phyloP scores from a whole-genome alignment of 129 eudicot species.

The Gnaphalium uliginosum region DNA sequence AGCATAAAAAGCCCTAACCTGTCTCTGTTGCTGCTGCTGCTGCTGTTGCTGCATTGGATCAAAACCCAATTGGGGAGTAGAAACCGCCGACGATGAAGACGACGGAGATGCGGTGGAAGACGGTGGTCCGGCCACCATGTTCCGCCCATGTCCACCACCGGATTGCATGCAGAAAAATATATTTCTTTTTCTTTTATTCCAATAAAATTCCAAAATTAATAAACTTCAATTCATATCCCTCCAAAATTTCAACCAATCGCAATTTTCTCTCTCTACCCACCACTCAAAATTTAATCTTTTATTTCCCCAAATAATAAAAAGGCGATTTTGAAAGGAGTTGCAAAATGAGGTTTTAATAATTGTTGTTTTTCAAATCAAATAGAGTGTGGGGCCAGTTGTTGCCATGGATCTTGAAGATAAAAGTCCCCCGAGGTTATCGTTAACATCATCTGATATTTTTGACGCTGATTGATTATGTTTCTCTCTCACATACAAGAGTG shows the following conservation, averaged over 20 bases:
- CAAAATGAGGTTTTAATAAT: neutral
- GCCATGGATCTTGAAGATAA: neutral
- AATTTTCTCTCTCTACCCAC: neutral
- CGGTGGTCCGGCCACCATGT: constrained; percentile 54
- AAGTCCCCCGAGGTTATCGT: neutral
- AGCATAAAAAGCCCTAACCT: constrained; percentile 57
- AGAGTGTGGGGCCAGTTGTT: neutral
- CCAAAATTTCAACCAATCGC: constrained; percentile 20
- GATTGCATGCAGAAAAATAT: constrained; percentile 64
- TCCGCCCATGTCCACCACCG: constrained; percentile 64
- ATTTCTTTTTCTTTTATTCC: neutral
- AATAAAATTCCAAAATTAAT: constrained; percentile 24
- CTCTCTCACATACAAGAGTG: neutral
- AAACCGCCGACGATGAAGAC: constrained; percentile 68
- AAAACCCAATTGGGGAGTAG: constrained; percentile 60
- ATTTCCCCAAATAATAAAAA: neutral
- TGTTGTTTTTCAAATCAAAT: neutral
- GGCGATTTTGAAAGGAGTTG: neutral
- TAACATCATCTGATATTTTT: neutral
- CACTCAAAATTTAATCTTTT: neutral
- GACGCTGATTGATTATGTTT: neutral
- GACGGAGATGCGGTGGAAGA: constrained; percentile 84
- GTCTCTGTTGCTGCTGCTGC: constrained; percentile 69
- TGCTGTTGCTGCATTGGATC: constrained; percentile 72
- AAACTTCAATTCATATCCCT: constrained; percentile 32